Evolutionary conservation across 257 asterid species (phyloP).

Genomic region (Henckelia pumila): DNA sequence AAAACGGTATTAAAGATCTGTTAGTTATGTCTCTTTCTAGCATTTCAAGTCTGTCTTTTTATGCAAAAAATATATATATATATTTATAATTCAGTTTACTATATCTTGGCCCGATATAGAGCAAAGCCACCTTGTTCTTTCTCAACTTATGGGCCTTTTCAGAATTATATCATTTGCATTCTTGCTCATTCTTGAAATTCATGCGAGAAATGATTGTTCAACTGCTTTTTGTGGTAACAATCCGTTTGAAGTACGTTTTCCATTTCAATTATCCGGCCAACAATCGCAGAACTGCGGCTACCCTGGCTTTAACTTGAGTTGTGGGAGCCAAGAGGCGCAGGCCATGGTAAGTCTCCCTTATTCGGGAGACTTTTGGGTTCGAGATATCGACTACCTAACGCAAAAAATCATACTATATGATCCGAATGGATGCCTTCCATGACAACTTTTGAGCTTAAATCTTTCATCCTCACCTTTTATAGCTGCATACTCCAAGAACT

Average conservation of each 20-base stretch:
- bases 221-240: conserved; percentile 31
- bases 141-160: conserved; percentile 43
- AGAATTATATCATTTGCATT: conserved; percentile 28
- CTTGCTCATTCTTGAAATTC: conserved; percentile 25
- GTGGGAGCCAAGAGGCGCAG: conserved; percentile 21
- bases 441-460: conserved; percentile 40
- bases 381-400: conserved; percentile 42
- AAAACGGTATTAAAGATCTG: no score
- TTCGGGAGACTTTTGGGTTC: conserved; percentile 53
- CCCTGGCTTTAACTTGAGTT: conserved; percentile 49
- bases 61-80: no score
- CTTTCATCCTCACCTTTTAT: conserved; percentile 54
- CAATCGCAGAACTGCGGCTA: conserved; percentile 45
- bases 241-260: conserved; percentile 30
- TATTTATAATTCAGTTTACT: conserved; percentile 3
- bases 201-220: conserved; percentile 37
- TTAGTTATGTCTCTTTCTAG: no score
- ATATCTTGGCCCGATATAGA: background rate
- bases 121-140: conserved; percentile 13
- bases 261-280: conserved; percentile 26
- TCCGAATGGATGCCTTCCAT: conserved; percentile 54
- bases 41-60: no score
- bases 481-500: conserved; percentile 30
- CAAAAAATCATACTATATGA: conserved; percentile 61
- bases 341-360: conserved; percentile 41